These are phyloP conservation scores for Reutealis trisperma DNA, from an alignment of 345 rosid genomes.

Conservation along the genomic window DNA sequence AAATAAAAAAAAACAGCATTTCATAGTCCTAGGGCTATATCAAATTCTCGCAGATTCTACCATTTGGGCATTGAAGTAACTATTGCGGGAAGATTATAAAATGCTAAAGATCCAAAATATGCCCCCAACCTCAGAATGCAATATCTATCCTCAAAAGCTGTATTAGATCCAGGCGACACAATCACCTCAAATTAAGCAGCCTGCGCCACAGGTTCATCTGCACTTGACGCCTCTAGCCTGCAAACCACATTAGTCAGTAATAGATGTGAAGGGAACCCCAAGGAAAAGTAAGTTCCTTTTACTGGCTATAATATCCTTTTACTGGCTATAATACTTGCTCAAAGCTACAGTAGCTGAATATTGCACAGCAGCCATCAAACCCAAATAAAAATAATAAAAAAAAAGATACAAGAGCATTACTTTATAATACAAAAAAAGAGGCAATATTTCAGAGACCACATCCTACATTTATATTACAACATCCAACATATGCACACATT, in stretches of 20 bases:
- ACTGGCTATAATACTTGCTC: background rate
- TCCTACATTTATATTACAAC: background rate
- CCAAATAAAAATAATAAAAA: background rate
- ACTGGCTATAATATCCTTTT: background rate
- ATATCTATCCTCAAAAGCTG: background rate
- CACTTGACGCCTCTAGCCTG: slow-evolving; percentile 46
- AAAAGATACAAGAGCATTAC: background rate
- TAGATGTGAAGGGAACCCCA: background rate
- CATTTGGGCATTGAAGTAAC: background rate
- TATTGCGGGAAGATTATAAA: background rate
- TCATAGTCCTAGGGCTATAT: background rate
- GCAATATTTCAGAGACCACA: background rate
- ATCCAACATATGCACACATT: background rate
- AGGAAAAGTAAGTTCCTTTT: background rate
- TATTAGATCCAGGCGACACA: background rate
- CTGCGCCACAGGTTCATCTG: slow-evolving; percentile 57
- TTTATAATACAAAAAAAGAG: background rate
- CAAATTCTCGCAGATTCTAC: background rate
- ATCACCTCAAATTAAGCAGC: slow-evolving; percentile 38
- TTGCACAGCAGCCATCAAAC: background rate
- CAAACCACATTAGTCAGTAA: slow-evolving; percentile 16
- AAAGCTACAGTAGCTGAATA: background rate
- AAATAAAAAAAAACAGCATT: background rate
- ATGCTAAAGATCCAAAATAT: background rate
- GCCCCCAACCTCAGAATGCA: slow-evolving; percentile 1